phyloP scores from a whole-genome alignment of 352 stramenopile species.

The Thraustochytrium sp. region DNA sequence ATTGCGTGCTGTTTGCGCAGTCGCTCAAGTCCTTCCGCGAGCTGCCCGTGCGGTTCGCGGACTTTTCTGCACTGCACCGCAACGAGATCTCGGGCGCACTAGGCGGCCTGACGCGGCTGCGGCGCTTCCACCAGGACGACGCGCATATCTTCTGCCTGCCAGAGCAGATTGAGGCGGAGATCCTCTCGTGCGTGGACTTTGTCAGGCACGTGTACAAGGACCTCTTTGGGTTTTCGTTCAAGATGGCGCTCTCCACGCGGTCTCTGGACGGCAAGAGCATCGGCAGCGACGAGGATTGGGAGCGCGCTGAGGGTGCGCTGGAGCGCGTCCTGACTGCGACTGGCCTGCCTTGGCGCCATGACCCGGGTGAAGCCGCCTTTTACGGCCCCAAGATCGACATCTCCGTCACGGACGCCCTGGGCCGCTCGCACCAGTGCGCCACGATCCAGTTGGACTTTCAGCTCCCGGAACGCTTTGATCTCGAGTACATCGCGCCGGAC shows the following conservation, averaged over 20 bases:
- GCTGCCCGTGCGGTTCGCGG: conserved; percentile 88
- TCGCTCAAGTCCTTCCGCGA: conserved; percentile 89
- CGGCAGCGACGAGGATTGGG: conserved; percentile 61
- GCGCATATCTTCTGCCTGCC: conserved; percentile 95
- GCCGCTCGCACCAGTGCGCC: conserved; percentile 93
- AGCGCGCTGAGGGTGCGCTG: conserved; percentile 70
- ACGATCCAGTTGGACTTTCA: conserved; percentile 98
- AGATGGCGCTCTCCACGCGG: conserved; percentile 91
- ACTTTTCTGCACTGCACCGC: conserved; percentile 95
- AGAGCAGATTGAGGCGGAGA: conserved; percentile 83
- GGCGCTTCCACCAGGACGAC: conserved; percentile 95
- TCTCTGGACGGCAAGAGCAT: conserved; percentile 54
- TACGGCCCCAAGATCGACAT: conserved; percentile 99
- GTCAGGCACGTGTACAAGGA: conserved; percentile 90
- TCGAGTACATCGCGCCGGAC: conserved; percentile 64
- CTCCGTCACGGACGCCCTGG: conserved; percentile 93
- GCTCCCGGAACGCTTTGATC: conserved; percentile 94
- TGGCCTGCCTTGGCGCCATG: conserved; percentile 87
- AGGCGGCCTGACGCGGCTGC: conserved; percentile 91
- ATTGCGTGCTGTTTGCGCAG: conserved; percentile 94
- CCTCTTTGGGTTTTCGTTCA: conserved; percentile 96
- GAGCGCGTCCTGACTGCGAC: conserved; percentile 82
- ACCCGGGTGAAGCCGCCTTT: conserved; percentile 95
- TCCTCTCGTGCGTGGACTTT: conserved; percentile 48
- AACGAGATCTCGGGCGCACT: conserved; percentile 92